phyloP scores from a whole-genome alignment of 2,329 filamentous ascomycete genomes.

The Aureobasidium lini region DNA sequence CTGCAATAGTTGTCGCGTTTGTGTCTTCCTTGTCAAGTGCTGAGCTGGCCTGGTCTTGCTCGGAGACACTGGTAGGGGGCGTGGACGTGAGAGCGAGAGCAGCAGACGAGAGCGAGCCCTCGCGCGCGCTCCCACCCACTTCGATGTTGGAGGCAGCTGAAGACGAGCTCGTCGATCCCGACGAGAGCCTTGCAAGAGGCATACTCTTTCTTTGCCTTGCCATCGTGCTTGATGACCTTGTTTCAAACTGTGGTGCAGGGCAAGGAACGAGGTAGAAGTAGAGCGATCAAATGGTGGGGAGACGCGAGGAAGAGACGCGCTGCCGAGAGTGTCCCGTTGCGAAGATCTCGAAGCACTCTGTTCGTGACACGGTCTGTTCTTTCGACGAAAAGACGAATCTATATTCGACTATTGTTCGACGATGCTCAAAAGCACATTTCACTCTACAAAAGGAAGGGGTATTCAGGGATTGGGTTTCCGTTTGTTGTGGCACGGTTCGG shows the following conservation, averaged over 20 bases:
- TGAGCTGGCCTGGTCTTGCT: slow-evolving; percentile 50
- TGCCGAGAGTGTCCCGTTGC: slow-evolving; percentile 5
- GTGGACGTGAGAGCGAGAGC: slow-evolving; percentile 49
- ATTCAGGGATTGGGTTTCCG: background rate
- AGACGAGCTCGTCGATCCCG: slow-evolving; percentile 32
- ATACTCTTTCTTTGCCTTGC: slow-evolving; percentile 10
- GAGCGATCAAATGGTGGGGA: slow-evolving; percentile 18
- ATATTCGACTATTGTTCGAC: background rate
- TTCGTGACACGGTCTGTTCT: background rate
- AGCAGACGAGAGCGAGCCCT: slow-evolving; percentile 41
- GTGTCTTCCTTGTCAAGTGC: slow-evolving; percentile 21
- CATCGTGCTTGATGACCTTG: slow-evolving; percentile 12
- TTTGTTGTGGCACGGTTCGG: slow-evolving; percentile 7
- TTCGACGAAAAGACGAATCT: background rate
- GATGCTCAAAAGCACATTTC: background rate
- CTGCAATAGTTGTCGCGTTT: background rate
- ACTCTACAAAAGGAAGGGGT: background rate
- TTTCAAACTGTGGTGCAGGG: background rate
- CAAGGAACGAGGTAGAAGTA: slow-evolving; percentile 14
- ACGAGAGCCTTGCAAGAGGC: background rate
- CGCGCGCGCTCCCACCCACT: slow-evolving; percentile 29
- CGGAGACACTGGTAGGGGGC: slow-evolving; percentile 59
- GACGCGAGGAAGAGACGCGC: slow-evolving; percentile 12
- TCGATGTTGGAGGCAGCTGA: slow-evolving; percentile 37
- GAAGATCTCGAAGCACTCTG: background rate